Base-by-base conservation (phyloP, 2,329 filamentous ascomycete species). In the Trichoderma koningii region DNA sequence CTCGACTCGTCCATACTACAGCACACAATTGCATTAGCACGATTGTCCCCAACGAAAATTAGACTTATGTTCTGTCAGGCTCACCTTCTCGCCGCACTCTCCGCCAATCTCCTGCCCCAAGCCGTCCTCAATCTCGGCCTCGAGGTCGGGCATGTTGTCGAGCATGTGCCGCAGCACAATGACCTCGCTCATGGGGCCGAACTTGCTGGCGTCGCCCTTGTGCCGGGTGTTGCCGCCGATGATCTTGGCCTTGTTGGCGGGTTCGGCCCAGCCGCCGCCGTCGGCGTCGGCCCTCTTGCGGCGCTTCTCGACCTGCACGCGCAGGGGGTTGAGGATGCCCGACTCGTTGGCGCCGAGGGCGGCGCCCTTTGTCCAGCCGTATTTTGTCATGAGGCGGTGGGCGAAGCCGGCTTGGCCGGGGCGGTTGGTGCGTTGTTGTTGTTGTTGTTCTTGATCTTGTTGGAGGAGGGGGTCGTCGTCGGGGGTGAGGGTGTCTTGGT, bases 61-160 rank as follows among this genome's bases (percentile, higher is more conserved):
- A 19, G 10, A 5, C 50, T 30, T 21, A 9, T 41, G 1, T 55
- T 12, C 68, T 38, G 2, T 3, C 0, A 14, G 3, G 4, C 7
- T 64, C 66, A 89, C 86, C 83, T 93, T 93, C 69, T 92, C 87
- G 56, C 88, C 89, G 76, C 96, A 97, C 74, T 96, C 92, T 73
- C 97, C 92, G 7, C 95, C 95, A 76, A 99, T 97, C 75, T 97
- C 93, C 78, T 98, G 94, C 70, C 94, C 89, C 57, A 99, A 79
- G 0, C 87, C 87, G 15, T 84, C 83, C 66, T 88, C 85, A 55
- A 97, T 86, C 76, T 97, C 94, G n/a, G 82, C 83, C 65, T 89
- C 85, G 51, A 97, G 79, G 73, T 97, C 81, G 2, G 79, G 84
- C 82, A 98, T 88, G 6, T 89, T 91, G 67, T 95, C 88, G 1